Evolutionary conservation across 75 land plant species (phyloP), one percentile per base, ranked within the genome.

Genomic region (Adiantum capillusveneris): DNA sequence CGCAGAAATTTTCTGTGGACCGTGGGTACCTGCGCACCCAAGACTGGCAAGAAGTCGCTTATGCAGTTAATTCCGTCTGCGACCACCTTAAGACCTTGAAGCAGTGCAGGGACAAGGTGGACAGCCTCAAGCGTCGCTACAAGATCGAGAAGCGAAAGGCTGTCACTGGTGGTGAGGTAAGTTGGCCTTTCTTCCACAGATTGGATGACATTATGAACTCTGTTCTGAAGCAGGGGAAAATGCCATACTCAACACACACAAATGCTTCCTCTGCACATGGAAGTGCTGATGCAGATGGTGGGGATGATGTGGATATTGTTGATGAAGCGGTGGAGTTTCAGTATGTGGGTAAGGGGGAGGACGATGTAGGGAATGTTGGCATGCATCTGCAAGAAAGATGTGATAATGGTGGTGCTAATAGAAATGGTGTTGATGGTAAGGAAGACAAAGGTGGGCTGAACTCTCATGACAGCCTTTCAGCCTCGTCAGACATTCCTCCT

Each of bases 101-200:
- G 64, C 70, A 68, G 50, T 68, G 70, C 29, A 52, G 70, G 34
- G 60, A 59, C 56, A 68, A 68, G 65, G 64, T 68, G 36, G 70
- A 68, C 64, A 68, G 70, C 53, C 49, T 68, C n/a, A 68, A 68
- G 70, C 46, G 59, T 25, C 70, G 70, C 11, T 68, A 68, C 50
- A 46, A 46, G 22, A 18, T 21, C 6, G 50, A 46, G 50, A 46
- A 46, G 17, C 50, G 50, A 14, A 46, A 17, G 50, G 50, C 68
- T 20, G 44, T 60, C 60, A 60, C 28, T 46, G 50, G 50, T 18
- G 50, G 50, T 6, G 50, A 46, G 13, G 43, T 64, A 17, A 53
- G 25, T 6, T 54, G 58, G 58, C 56, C 66, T 2, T 64, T 64
- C 16, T 64, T 64, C 20, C 44, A 54, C 11, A 64, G 37, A 54